Base-by-base conservation (phyloP, 1,139 yeast species). In the Protomyces arabidopsidicola region DNA sequence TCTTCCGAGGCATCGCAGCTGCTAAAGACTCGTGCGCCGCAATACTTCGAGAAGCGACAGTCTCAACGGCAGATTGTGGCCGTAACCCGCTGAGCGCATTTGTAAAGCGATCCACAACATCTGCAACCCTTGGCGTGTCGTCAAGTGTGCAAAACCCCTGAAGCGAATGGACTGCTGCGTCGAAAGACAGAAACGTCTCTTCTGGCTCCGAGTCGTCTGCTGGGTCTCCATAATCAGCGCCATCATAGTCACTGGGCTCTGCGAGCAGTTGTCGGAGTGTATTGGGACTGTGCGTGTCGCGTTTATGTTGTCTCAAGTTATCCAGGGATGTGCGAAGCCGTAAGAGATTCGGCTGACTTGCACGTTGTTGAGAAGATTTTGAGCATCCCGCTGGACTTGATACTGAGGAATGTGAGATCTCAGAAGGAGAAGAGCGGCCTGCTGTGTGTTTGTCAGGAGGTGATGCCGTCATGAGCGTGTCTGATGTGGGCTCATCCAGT, bases 21-120 rank as follows among this genome's bases (percentile, higher is more conserved):
- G 53, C 36, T n/a, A 50, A 50, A 12, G 53, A n/a, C 53, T 24
- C 53, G 24, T 50, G 53, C 20, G 36, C 53, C 36, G 53, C 36
- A 4, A 50, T 50, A 24, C 35, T 24, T 1, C 53, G 35, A n/a
- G 53, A 50, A 2, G 53, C 36, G 2, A 16, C 53, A 8, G 14
- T 18, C 35, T 50, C 53, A n/a, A 27, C 16, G 5, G 53, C 34
- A 12, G 53, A 50, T 27, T 50, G 53, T 5, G 35, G 18, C n/a
- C 53, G 16, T 0, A 50, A 2, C 1, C 9, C 34, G 9, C 36
- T 16, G 10, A 50, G 18, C 5, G 27, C 34, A 1, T 27, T 16
- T 22, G 36, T 18, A 8, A 50, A 31, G 22, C 35, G 18, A n/a
- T n/a, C 20, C 5, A 50, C 27, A 8, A n/a, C 53, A 10, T 22